A percentile compares a stretch with the other conserved stretches of the same genome.
Evolutionary conservation across 768 basidiomycete species (phyloP).

Genomic region (Suillus decipiens): DNA sequence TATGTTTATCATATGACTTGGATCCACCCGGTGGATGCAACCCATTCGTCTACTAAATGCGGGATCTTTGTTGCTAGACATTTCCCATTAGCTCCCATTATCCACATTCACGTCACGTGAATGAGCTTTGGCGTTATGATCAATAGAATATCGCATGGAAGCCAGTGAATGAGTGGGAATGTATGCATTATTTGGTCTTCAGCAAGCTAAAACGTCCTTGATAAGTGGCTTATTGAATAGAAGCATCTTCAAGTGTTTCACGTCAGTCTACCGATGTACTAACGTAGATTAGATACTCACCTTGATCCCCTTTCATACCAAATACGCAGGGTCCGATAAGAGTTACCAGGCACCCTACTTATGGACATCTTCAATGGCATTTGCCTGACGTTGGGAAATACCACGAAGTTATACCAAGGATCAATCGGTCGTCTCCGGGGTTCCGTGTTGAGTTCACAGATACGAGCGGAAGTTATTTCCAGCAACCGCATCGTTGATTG

Average conservation of each 20-base stretch:
- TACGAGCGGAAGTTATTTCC: not conserved
- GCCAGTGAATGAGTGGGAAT: not conserved
- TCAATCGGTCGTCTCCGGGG: not conserved
- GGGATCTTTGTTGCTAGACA: not conserved
- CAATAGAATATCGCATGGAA: not conserved
- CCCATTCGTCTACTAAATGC: not conserved
- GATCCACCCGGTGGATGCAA: not conserved
- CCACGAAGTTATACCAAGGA: not conserved
- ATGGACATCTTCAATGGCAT: not conserved
- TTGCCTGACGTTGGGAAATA: not conserved
- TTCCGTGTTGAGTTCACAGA: not conserved
- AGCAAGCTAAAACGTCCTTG: not conserved
- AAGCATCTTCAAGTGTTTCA: no score
- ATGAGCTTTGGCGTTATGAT: not conserved
- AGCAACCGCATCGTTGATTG: not conserved
- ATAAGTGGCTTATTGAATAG: not conserved
- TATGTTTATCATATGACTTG: not conserved
- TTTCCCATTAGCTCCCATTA: not conserved
- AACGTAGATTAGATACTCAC: slow-evolving; percentile 1
- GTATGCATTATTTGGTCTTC: not conserved
- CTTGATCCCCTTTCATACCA: not conserved
- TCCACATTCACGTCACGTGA: not conserved
- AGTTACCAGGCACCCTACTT: not conserved
- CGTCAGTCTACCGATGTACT: not conserved
- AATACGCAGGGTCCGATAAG: slow-evolving; percentile 1